phyloP scores from a whole-genome alignment of 164 flowering plant species.

The Pachysandra terminalis region DNA sequence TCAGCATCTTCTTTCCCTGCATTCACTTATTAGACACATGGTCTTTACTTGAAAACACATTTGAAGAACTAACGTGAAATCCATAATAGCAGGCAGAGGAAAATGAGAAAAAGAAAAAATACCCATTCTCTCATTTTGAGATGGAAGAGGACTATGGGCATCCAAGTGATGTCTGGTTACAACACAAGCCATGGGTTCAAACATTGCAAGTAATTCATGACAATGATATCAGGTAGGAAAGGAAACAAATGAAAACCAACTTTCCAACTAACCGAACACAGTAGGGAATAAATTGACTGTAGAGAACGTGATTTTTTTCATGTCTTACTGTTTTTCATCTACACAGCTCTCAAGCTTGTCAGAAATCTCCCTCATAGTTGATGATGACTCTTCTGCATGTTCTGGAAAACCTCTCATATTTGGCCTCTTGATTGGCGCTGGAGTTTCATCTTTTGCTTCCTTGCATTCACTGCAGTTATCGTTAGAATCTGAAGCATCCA shows the following conservation, averaged over 20 bases:
- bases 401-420: conserved; percentile 19
- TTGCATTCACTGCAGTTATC: conserved; percentile 16
- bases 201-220: background rate
- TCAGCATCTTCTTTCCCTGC: conserved; percentile 17
- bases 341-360: conserved; percentile 13
- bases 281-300: too few species aligned
- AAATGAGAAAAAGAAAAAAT: conserved; percentile 1
- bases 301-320: background rate
- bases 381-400: conserved; percentile 26
- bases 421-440: conserved; percentile 9
- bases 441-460: conserved; percentile 19
- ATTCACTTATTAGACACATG: background rate
- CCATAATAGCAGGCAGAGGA: background rate
- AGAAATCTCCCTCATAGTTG: conserved; percentile 18
- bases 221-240: background rate
- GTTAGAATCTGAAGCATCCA: conserved; percentile 16
- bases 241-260: background rate
- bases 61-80: background rate
- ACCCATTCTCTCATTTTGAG: conserved; percentile 25
- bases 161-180: conserved; percentile 22
- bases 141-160: conserved; percentile 10
- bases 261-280: too few species aligned
- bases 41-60: background rate
- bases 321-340: conserved; percentile 21
- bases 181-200: conserved; percentile 1